Base-by-base conservation (phyloP, 176 grass and related monocot species). In the Cymbopogon citratus region DNA sequence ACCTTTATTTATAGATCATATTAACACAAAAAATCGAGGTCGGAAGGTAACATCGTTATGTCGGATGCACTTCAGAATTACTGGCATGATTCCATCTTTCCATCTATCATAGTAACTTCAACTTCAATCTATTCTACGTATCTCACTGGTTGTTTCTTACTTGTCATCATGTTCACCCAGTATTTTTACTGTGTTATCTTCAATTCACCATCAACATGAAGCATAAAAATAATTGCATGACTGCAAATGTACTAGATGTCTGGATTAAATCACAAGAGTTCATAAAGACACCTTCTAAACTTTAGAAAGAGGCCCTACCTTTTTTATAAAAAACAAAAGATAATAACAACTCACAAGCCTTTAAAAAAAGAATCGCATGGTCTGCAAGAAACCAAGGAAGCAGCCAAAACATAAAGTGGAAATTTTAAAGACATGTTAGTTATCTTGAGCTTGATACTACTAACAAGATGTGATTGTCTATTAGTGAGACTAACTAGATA, bases 161-260 rank as follows among this genome's bases (percentile, higher is more conserved):
- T 89, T 9, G n/a, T 59, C 25, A 43, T 36, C 14, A 81, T 36
- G 35, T 81, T 65, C 33, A 70, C 26, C 60, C 41, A 63, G 33
- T 41, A 64, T 26, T 12, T 63, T 7, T 44, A 71, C 15, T 45
- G 24, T 56, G 51, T 62, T 74, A 40, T 51, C n/a, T 62, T 27
- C 3, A 28, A 60, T 60, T 25, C 56, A 25, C 25, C 56, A 25
- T 25, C n/a, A 29, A 62, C 18, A 4, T 83, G 60, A 11, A 26
- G 52, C 16, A 77, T 51, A 34, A 87, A 63, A 85, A 49, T 15
- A 69, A 76, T 36, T 1, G 63, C 69, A 59, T n/a, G 56, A 41
- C 56, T 66, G 77, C 28, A 43, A 54, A 23, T 12, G 16, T 10
- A 27, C 36, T 60, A 59, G n/a, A 59, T 23, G n/a, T 12, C n/a